A percentile compares a stretch with the other conserved stretches of the same genome.
Evolutionary conservation across 2,329 filamentous ascomycete genomes (phyloP).

Genomic region (Orbilia quercus): DNA sequence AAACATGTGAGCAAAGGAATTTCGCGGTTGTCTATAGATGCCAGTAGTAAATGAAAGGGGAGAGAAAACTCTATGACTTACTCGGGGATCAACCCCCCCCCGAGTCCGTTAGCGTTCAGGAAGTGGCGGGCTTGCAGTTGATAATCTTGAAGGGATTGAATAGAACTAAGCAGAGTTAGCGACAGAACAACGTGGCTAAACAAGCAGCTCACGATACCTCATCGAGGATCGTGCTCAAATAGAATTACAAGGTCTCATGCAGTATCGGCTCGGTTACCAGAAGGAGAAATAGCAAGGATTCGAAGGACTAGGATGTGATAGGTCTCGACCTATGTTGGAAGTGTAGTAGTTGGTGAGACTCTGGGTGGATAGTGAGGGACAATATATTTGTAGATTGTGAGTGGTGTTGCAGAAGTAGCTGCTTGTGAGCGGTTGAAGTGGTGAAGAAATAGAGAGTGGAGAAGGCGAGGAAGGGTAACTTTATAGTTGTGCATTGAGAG

Average conservation of each 20-base stretch:
- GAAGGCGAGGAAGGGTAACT: background rate
- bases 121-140: too few species aligned
- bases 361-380: background rate
- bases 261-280: background rate
- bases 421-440: background rate
- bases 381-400: background rate
- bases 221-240: background rate
- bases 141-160: background rate
- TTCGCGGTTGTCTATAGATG: too few species aligned
- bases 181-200: too few species aligned
- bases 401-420: background rate
- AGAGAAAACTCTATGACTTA: background rate
- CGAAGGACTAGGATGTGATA: background rate
- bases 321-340: background rate
- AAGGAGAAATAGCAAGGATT: background rate
- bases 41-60: too few species aligned
- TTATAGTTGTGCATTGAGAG: background rate
- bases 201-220: too few species aligned
- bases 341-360: background rate
- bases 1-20: too few species aligned
- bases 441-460: background rate
- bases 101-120: too few species aligned
- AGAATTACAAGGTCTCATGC: constrained; percentile 3
- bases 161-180: background rate
- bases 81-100: too few species aligned